phyloP scores from a whole-genome alignment of 1,284 basidiomycete species.

The Polyporus tsugae region DNA sequence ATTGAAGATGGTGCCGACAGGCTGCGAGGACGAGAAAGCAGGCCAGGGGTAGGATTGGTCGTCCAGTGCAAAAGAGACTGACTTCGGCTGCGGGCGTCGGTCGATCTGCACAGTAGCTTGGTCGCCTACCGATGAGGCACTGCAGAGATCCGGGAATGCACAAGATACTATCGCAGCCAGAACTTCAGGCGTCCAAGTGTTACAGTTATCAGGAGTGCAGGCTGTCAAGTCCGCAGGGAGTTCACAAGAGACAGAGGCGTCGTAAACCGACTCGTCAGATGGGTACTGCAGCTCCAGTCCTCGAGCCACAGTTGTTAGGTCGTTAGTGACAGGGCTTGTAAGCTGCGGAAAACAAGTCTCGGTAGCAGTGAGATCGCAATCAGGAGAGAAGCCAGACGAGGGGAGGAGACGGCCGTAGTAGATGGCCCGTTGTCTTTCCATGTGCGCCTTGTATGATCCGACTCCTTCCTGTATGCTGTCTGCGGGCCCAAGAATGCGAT shows the following conservation, averaged over 20 bases:
- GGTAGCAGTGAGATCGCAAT: not conserved
- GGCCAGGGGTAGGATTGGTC: conserved; percentile 1
- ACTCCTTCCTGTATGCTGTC: conserved; percentile 57
- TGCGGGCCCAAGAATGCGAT: conserved; percentile 55
- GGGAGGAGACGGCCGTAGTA: conserved; percentile 52
- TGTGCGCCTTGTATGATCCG: conserved; percentile 61
- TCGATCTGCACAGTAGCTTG: not conserved
- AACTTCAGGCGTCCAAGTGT: not conserved
- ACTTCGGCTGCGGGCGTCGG: not conserved
- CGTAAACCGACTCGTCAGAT: not conserved
- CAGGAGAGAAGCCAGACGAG: conserved; percentile 5
- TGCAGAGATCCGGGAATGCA: not conserved
- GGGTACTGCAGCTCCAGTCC: not conserved
- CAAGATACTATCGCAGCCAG: not conserved
- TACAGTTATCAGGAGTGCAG: not conserved
- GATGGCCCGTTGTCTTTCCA: conserved; percentile 55
- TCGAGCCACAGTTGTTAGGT: not conserved
- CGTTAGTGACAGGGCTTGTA: not conserved
- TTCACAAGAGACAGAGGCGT: conserved; percentile 1
- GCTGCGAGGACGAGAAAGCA: not conserved
- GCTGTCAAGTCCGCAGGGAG: not conserved
- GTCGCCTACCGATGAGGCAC: too few species aligned
- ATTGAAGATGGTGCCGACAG: conserved; percentile 9
- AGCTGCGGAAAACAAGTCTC: conserved; percentile 1
- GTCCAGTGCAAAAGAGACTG: conserved; percentile 19